phyloP scores from a whole-genome alignment of 192 early-diverging fungal species.

The Chytriomyces sp. region DNA sequence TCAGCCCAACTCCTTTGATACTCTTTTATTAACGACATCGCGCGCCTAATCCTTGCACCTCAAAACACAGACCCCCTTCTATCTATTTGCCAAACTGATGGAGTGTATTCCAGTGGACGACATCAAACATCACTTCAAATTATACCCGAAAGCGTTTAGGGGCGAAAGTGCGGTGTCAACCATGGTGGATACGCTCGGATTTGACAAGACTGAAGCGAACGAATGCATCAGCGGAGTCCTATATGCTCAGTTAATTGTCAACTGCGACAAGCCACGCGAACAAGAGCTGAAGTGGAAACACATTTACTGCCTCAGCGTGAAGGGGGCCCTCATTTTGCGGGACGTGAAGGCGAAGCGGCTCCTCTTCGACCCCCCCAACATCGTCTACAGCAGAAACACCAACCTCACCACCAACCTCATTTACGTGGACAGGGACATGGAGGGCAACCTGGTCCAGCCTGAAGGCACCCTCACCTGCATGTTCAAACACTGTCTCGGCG shows the following conservation, averaged over 20 bases:
- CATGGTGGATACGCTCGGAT: not conserved
- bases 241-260: conserved; percentile 15
- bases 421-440: conserved; percentile 22
- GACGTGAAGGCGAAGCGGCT: conserved; percentile 23
- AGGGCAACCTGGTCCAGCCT: conserved; percentile 7
- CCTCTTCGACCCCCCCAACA: not conserved
- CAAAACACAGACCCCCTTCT: conserved; percentile 16
- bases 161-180: conserved; percentile 5
- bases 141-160: conserved; percentile 23
- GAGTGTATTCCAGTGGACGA: conserved; percentile 14
- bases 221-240: conserved; percentile 22
- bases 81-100: conserved; percentile 23
- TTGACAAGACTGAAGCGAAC: conserved; percentile 11
- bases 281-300: not conserved
- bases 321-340: conserved; percentile 25
- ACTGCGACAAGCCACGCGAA: conserved; percentile 21
- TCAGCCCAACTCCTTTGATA: no score
- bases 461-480: not conserved
- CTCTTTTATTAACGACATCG: no score
- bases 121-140: conserved; percentile 30
- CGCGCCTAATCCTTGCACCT: no score
- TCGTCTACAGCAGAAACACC: not conserved
- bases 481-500: conserved; percentile 9
- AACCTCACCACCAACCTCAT: conserved; percentile 13
- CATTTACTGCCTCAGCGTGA: conserved; percentile 18